These are phyloP conservation scores for Mucor piriformis DNA, from an alignment of 371 early-diverging fungal genomes.

Conservation along the genomic window DNA sequence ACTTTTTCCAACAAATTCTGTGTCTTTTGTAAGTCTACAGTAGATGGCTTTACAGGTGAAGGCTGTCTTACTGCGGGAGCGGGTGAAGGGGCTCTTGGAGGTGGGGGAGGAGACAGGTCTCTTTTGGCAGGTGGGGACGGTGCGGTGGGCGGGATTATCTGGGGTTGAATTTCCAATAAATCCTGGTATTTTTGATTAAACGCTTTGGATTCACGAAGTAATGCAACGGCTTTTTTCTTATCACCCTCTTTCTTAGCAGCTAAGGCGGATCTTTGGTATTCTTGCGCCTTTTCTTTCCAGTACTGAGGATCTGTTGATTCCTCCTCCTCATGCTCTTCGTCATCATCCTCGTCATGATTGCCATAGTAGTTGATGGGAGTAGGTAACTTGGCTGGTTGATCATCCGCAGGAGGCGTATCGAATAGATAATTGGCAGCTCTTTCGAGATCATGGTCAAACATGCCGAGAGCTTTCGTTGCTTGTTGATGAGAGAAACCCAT, in stretches of 20 bases:
- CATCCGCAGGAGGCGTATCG: slow-evolving; percentile 20
- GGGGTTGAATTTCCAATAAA: background rate
- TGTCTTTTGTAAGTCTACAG: slow-evolving; percentile 4
- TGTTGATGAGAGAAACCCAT: slow-evolving; percentile 42
- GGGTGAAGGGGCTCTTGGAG: background rate
- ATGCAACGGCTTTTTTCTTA: slow-evolving; percentile 41
- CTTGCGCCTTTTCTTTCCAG: slow-evolving; percentile 30
- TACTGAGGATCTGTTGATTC: slow-evolving; percentile 18
- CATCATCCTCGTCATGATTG: background rate
- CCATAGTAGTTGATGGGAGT: background rate
- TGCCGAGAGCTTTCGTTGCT: slow-evolving; percentile 27
- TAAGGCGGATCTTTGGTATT: slow-evolving; percentile 44
- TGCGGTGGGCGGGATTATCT: background rate
- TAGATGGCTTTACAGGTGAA: background rate
- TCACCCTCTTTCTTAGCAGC: slow-evolving; percentile 48
- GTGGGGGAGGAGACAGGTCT: background rate
- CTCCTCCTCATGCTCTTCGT: slow-evolving; percentile 10
- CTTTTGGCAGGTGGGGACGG: background rate
- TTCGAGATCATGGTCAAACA: slow-evolving; percentile 36
- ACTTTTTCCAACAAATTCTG: slow-evolving; percentile 32
- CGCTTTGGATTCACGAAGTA: slow-evolving; percentile 42
- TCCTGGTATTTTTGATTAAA: slow-evolving; percentile 31
- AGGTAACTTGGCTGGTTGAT: background rate
- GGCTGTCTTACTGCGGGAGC: background rate
- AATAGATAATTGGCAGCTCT: slow-evolving; percentile 42